These are phyloP conservation scores for Astrephomene gubernaculifera DNA, from an alignment of 139 green algal species.

Conservation along the genomic window DNA sequence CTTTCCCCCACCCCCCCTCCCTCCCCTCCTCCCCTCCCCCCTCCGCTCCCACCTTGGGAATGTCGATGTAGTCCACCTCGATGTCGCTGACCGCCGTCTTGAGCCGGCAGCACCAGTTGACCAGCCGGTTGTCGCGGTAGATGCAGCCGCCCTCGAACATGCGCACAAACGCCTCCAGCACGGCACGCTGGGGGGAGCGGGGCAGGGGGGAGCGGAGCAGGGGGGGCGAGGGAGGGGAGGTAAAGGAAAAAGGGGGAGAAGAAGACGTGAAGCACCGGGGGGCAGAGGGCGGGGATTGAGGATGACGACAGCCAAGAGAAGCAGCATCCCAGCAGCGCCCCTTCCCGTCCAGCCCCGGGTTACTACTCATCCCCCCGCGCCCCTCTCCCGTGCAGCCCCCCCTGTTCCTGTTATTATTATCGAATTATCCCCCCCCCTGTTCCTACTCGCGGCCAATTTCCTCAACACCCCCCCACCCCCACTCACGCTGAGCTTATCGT, in stretches of 20 bases:
- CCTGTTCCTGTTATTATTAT: not conserved
- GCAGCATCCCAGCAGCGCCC: no score
- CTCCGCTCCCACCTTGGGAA: slow-evolving; percentile 85
- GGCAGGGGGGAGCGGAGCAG: slow-evolving; percentile 56
- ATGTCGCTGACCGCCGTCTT: slow-evolving; percentile 97
- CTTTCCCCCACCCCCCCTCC: not conserved
- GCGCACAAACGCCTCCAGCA: slow-evolving; percentile 76
- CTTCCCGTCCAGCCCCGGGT: no score
- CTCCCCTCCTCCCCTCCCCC: not conserved
- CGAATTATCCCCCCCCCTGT: not conserved
- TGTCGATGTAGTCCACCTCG: slow-evolving; percentile 97
- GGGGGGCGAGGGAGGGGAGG: not conserved
- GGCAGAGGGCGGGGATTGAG: not conserved
- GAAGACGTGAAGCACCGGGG: not conserved
- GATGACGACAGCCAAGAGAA: not conserved
- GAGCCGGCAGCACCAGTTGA: slow-evolving; percentile 97
- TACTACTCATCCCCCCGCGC: no score
- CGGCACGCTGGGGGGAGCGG: slow-evolving; percentile 74
- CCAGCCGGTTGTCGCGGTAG: slow-evolving; percentile 97
- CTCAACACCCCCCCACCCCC: not conserved
- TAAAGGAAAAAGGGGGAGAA: slow-evolving; percentile 43
- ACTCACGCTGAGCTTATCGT: slow-evolving; percentile 80
- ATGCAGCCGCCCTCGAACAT: slow-evolving; percentile 89
- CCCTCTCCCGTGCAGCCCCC: not conserved
- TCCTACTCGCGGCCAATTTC: not conserved